Percentiles rank a stretch among this genome's conserved stretches.
Evolutionary conservation across 139 green algal species (phyloP).

Genomic region (Chlorokybus atmophyticus): DNA sequence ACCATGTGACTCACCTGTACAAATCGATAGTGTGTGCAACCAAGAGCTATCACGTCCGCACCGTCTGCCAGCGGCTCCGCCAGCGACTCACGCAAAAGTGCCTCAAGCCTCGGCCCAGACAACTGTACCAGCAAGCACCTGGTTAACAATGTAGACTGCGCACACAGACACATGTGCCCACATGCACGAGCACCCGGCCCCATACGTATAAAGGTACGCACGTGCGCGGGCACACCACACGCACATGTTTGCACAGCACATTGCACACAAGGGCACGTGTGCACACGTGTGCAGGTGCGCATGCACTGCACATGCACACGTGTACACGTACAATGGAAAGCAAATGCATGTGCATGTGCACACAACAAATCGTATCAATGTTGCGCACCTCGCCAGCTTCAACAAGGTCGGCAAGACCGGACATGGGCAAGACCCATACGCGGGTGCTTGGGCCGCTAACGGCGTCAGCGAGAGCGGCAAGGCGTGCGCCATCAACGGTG

Average conservation of each 20-base stretch:
- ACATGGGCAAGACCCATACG: constrained; percentile 5
- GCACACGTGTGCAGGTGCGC: neutral
- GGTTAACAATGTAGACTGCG: neutral
- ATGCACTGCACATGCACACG: neutral
- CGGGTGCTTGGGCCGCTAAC: neutral
- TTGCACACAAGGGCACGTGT: no score
- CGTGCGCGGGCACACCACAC: no score
- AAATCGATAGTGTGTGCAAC: constrained; percentile 11
- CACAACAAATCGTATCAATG: neutral
- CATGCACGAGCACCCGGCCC: no score
- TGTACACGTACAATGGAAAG: neutral
- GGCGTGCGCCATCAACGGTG: neutral
- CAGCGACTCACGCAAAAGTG: neutral
- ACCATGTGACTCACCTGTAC: no score
- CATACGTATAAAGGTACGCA: no score
- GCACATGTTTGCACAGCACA: no score
- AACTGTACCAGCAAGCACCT: neutral
- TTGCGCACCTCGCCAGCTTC: constrained; percentile 5
- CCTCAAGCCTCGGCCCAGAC: neutral
- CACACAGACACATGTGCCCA: neutral
- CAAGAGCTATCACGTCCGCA: constrained; percentile 7
- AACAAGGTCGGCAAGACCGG: constrained; percentile 5
- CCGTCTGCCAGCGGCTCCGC: neutral
- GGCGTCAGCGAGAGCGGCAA: neutral
- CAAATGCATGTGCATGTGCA: neutral